Conservation (phyloP, 192 early-diverging fungal genomes). For the Dissophora globulifera region DNA sequence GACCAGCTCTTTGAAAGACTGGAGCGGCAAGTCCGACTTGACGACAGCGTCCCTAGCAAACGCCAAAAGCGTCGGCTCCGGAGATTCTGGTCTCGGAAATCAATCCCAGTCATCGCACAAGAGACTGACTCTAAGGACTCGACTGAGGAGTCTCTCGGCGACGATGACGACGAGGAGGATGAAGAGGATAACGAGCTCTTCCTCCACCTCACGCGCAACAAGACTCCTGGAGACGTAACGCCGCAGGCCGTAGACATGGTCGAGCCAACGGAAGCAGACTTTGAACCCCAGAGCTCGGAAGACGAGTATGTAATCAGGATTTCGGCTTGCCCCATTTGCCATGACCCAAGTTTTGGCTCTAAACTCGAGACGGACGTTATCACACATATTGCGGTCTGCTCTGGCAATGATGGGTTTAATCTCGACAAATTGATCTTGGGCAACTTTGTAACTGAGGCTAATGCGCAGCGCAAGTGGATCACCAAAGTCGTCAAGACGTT, state of each 20-base stretch:
- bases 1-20: conserved; percentile 73
- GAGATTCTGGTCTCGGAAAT: conserved; percentile 38
- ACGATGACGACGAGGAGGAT: conserved; percentile 27
- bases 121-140: conserved; percentile 7
- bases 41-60: conserved; percentile 29
- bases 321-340: conserved; percentile 79
- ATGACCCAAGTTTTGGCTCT: conserved; percentile 61
- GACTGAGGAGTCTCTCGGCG: neutral
- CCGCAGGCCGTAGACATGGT: conserved; percentile 23
- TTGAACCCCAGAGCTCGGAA: conserved; percentile 30
- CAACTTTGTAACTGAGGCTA: conserved; percentile 79
- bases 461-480: conserved; percentile 78
- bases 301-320: conserved; percentile 75
- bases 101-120: neutral
- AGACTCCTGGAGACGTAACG: conserved; percentile 2
- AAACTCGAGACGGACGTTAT: conserved; percentile 77
- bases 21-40: conserved; percentile 58
- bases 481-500: conserved; percentile 72
- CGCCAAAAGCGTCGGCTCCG: conserved; percentile 25
- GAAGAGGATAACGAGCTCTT: conserved; percentile 47
- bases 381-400: conserved; percentile 81
- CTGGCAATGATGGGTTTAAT: conserved; percentile 74
- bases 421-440: conserved; percentile 81
- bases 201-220: conserved; percentile 29
- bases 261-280: conserved; percentile 44